Conservation (phyloP, 2,329 filamentous ascomycete genomes). For the Alternaria sp. region DNA sequence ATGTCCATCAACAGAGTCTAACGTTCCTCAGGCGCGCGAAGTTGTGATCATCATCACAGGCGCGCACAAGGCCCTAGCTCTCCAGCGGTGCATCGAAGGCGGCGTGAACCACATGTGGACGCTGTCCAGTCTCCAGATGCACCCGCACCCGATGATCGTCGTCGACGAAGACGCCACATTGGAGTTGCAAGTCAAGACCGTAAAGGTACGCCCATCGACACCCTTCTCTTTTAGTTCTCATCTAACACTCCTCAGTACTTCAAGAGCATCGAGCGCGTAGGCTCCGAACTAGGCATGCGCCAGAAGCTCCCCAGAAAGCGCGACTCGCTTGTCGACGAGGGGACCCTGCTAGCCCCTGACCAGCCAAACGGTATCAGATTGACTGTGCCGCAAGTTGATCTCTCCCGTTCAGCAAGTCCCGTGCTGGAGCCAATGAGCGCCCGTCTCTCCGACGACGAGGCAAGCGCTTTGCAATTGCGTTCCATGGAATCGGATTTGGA, state of each 20-base stretch:
- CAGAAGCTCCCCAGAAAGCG: slow-evolving; percentile 51
- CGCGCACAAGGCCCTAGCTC: slow-evolving; percentile 77
- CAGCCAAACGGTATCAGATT: slow-evolving; percentile 33
- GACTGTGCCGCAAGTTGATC: slow-evolving; percentile 37
- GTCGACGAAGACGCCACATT: slow-evolving; percentile 74
- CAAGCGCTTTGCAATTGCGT: slow-evolving; percentile 17
- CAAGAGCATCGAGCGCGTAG: slow-evolving; percentile 58
- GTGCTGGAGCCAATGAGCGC: slow-evolving; percentile 45
- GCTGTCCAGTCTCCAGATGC: slow-evolving; percentile 78
- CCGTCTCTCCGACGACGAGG: slow-evolving; percentile 35
- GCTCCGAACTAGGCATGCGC: slow-evolving; percentile 52
- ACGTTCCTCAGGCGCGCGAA: slow-evolving; percentile 64
- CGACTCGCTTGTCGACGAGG: slow-evolving; percentile 42
- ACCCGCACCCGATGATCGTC: slow-evolving; percentile 81
- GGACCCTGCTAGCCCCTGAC: slow-evolving; percentile 23
- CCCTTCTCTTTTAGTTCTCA: background rate
- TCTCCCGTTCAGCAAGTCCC: slow-evolving; percentile 43
- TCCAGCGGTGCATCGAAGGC: slow-evolving; percentile 81
- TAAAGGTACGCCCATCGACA: slow-evolving; percentile 34
- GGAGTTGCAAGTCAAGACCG: slow-evolving; percentile 55
- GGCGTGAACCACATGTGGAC: slow-evolving; percentile 93
- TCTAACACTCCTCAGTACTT: slow-evolving; percentile 49
- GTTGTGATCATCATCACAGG: slow-evolving; percentile 84
- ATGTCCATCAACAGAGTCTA: slow-evolving; percentile 17
- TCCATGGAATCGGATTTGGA: slow-evolving; percentile 34